Percentiles rank a stretch among this genome's conserved stretches.
Evolutionary conservation across 2,329 filamentous ascomycete species (phyloP).

Genomic region (Emmonsiellopsis sp.): DNA sequence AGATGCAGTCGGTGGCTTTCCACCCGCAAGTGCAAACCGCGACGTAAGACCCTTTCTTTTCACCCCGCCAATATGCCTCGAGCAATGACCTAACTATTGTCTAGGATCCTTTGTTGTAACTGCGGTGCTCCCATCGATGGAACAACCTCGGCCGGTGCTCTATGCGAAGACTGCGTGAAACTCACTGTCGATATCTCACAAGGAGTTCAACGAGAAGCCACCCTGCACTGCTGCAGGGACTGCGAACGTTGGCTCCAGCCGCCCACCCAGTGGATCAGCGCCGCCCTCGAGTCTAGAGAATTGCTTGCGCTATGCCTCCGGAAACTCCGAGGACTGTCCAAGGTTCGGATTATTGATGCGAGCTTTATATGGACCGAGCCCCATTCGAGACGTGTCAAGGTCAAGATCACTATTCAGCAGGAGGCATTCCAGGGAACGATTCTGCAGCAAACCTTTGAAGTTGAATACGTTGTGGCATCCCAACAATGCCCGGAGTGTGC

Average conservation of each 20-base stretch:
- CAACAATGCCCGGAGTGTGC: conserved; percentile 93
- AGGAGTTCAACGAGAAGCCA: conserved; percentile 83
- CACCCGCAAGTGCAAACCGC: conserved; percentile 36
- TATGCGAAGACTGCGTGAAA: conserved; percentile 95
- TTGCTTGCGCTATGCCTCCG: conserved; percentile 83
- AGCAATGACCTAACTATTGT: conserved; percentile 10
- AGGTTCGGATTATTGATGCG: conserved; percentile 90
- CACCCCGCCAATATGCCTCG: conserved; percentile 11
- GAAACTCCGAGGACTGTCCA: conserved; percentile 75
- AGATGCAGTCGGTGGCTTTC: conserved; percentile 31
- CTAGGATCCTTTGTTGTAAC: conserved; percentile 92
- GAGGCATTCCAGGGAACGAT: conserved; percentile 57
- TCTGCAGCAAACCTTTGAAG: conserved; percentile 89
- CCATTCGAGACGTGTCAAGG: conserved; percentile 81
- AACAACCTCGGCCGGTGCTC: conserved; percentile 71
- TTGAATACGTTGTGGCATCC: conserved; percentile 79
- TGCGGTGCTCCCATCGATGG: conserved; percentile 94
- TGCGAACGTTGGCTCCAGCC: conserved; percentile 91
- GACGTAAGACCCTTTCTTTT: conserved; percentile 38
- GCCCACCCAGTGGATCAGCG: conserved; percentile 76
- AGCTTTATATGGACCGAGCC: conserved; percentile 98
- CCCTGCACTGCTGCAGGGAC: conserved; percentile 83
- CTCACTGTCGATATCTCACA: conserved; percentile 86
- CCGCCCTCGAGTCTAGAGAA: conserved; percentile 79
- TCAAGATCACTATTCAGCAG: conserved; percentile 89